These are phyloP conservation scores for Teunomyces barrocoloradensis DNA, from an alignment of 805 yeast species.

Conservation along the genomic window DNA sequence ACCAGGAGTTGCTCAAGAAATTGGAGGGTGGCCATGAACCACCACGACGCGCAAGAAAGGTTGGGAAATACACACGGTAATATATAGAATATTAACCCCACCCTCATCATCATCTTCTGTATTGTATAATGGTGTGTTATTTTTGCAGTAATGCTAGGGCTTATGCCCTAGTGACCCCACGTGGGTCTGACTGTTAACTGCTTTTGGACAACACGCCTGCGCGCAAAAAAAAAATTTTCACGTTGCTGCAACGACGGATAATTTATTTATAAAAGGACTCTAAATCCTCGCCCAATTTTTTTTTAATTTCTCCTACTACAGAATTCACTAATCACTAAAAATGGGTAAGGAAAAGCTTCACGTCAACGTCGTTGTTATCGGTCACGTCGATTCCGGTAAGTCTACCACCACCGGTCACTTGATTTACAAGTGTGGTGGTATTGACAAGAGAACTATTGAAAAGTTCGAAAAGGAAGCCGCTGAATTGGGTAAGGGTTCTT, in stretches of 20 bases:
- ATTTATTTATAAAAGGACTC: constrained; percentile 6
- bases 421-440: constrained; percentile 99
- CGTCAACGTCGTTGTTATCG: constrained; percentile 99
- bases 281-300: constrained; percentile 7
- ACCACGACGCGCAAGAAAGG: constrained; percentile 5
- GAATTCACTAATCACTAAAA: constrained; percentile 12
- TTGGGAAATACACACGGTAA: constrained; percentile 4
- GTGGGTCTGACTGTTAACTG: neutral
- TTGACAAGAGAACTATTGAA: constrained; percentile 97
- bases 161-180: neutral
- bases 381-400: constrained; percentile 98
- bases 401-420: constrained; percentile 99
- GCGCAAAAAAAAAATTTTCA: constrained; percentile 1
- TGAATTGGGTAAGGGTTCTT: constrained; percentile 95
- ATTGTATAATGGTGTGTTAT: neutral
- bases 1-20: constrained; percentile 16
- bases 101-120: neutral
- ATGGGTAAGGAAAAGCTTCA: constrained; percentile 95
- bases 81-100: neutral
- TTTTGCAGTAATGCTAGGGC: constrained; percentile 4
- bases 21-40: constrained; percentile 12
- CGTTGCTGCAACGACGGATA: constrained; percentile 1
- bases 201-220: neutral
- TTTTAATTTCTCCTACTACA: constrained; percentile 8
- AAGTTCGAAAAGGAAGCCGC: constrained; percentile 98